Conservation (phyloP, 495 filamentous ascomycete species). For the Xylaria telfairii region DNA sequence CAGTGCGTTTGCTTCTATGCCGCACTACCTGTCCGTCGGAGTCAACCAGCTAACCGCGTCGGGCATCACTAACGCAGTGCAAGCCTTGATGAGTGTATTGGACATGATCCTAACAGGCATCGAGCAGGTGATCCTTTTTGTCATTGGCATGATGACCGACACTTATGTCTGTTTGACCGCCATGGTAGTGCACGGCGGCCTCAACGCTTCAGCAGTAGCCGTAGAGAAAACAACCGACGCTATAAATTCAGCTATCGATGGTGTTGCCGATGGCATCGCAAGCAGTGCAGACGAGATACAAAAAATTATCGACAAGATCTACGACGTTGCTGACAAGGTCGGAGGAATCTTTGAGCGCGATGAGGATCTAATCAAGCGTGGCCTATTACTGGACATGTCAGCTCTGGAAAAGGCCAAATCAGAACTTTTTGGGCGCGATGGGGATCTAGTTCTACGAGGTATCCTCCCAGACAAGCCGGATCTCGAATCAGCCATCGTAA, state of each 20-base stretch:
- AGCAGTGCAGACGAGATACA: slow-evolving; percentile 62
- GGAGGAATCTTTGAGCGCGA: slow-evolving; percentile 49
- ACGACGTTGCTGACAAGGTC: slow-evolving; percentile 64
- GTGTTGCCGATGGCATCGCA: slow-evolving; percentile 67
- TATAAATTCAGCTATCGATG: slow-evolving; percentile 74
- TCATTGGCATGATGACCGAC: slow-evolving; percentile 84
- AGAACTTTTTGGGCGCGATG: slow-evolving; percentile 5
- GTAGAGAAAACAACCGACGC: slow-evolving; percentile 73
- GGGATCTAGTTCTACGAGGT: slow-evolving; percentile 2
- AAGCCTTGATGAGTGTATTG: slow-evolving; percentile 76
- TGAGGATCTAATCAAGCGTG: slow-evolving; percentile 36
- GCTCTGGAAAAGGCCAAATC: slow-evolving; percentile 1
- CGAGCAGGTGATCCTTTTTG: slow-evolving; percentile 86
- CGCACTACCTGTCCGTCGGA: slow-evolving; percentile 85
- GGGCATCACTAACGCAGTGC: slow-evolving; percentile 77
- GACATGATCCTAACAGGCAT: slow-evolving; percentile 79
- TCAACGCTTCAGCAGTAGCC: slow-evolving; percentile 70
- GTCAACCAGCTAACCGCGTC: slow-evolving; percentile 84
- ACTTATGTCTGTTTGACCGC: slow-evolving; percentile 89
- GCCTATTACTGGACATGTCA: slow-evolving; percentile 45
- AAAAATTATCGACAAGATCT: slow-evolving; percentile 64
- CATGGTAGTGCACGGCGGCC: slow-evolving; percentile 75
- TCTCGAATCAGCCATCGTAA: slow-evolving; percentile 61
- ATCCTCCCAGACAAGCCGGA: slow-evolving; percentile 56
- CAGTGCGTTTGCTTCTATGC: slow-evolving; percentile 96